Evolutionary conservation across 1,284 basidiomycete species (phyloP).

Genomic region (Ceratobasidium sp.): DNA sequence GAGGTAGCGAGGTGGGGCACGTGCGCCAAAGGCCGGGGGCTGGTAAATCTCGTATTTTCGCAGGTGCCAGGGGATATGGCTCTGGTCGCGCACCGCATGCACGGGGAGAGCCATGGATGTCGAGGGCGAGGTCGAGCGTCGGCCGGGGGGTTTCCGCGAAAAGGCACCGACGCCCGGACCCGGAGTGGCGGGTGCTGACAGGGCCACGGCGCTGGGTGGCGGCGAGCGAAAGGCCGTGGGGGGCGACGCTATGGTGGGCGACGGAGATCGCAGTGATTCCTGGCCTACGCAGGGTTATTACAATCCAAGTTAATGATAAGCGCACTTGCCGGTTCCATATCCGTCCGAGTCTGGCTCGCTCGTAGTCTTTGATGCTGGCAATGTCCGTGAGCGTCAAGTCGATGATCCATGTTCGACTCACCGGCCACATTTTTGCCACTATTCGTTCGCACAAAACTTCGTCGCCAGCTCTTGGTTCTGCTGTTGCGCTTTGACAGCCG

Average conservation of each 20-base stretch:
- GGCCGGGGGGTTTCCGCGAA: constrained; percentile 26
- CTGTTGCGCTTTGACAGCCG: constrained; percentile 17
- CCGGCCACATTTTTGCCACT: constrained; percentile 6
- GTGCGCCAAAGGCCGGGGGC: constrained; percentile 25
- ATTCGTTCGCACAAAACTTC: constrained; percentile 8
- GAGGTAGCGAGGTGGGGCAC: constrained; percentile 16
- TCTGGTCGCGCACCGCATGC: constrained; percentile 28
- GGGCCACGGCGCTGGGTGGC: constrained; percentile 16
- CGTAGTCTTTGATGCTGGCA: background rate
- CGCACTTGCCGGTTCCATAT: constrained; percentile 13
- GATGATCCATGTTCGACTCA: background rate
- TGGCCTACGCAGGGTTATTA: too few relatives aligned
- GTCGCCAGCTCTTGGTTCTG: constrained; percentile 21
- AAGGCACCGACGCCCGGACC: constrained; percentile 12
- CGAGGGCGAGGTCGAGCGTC: background rate
- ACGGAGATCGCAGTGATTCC: too few relatives aligned
- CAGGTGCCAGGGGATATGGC: constrained; percentile 23
- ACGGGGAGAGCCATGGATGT: constrained; percentile 2
- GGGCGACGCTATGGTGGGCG: constrained; percentile 3
- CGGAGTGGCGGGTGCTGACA: too few relatives aligned
- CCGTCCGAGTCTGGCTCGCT: constrained; percentile 30
- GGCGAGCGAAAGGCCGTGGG: constrained; percentile 14
- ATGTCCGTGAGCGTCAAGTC: background rate
- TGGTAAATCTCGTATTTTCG: constrained; percentile 33
- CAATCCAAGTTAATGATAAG: background rate